Conservation (phyloP, 2,329 filamentous ascomycete species). For the Lachnellula arida region DNA sequence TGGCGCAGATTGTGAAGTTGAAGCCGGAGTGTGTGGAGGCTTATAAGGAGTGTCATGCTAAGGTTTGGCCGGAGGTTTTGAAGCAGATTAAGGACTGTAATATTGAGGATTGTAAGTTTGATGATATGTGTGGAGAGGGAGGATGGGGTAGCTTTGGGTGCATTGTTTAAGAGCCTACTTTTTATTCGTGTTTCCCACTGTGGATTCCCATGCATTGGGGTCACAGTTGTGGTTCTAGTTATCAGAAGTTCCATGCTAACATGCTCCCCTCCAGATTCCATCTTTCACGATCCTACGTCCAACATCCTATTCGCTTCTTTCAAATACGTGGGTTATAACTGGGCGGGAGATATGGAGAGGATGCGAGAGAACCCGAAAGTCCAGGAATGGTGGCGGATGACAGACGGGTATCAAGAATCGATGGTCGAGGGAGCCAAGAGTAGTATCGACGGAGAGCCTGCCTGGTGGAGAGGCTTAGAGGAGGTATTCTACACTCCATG, state of each 20-base stretch:
- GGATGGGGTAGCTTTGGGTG: not conserved
- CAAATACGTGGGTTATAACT: slow-evolving; percentile 74
- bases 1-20: slow-evolving; percentile 70
- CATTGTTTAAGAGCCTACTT: too few species aligned
- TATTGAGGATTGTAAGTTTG: slow-evolving; percentile 61
- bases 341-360: slow-evolving; percentile 67
- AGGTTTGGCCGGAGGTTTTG: slow-evolving; percentile 73
- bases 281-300: slow-evolving; percentile 61
- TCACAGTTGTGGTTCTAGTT: not conserved
- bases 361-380: slow-evolving; percentile 72
- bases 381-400: slow-evolving; percentile 77
- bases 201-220: not conserved
- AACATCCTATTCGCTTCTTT: slow-evolving; percentile 69
- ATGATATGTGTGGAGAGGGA: not conserved
- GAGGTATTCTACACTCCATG: slow-evolving; percentile 62
- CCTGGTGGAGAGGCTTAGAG: slow-evolving; percentile 66
- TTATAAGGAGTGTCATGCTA: slow-evolving; percentile 70
- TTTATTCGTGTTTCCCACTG: not conserved
- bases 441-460: slow-evolving; percentile 53
- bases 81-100: slow-evolving; percentile 72
- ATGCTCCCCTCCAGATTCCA: slow-evolving; percentile 51
- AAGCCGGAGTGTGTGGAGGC: slow-evolving; percentile 60
- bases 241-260: not conserved
- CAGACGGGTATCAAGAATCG: slow-evolving; percentile 68
- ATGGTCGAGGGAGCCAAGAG: slow-evolving; percentile 55